Conservation (phyloP, 2,329 filamentous ascomycete species). For the Mariannaea elegans region DNA sequence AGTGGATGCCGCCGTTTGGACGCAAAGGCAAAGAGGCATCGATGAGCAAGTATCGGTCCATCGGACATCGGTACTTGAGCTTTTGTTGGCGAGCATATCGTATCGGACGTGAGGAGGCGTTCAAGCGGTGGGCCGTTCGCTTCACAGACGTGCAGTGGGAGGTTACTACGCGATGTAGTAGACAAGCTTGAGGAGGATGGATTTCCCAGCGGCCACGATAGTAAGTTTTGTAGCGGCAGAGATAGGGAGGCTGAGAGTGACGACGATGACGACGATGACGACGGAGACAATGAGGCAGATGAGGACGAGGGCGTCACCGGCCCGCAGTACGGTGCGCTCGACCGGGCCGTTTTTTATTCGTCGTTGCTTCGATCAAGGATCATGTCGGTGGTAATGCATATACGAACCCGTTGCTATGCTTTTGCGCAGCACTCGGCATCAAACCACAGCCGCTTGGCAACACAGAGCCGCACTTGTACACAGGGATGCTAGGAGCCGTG, state of each 20-base stretch:
- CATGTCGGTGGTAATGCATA: conserved; percentile 21
- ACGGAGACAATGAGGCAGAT: neutral
- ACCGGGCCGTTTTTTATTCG: conserved; percentile 20
- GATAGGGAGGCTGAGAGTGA: neutral
- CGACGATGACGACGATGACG: neutral
- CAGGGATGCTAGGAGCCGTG: conserved; percentile 10
- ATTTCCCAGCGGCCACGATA: neutral
- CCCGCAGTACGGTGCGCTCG: neutral
- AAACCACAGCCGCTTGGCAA: conserved; percentile 6
- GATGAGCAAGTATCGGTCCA: conserved; percentile 7
- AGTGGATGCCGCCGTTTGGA: neutral
- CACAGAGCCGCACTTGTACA: conserved; percentile 14
- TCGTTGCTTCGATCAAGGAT: conserved; percentile 20
- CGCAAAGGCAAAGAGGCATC: conserved; percentile 12
- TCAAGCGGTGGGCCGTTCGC: conserved; percentile 2
- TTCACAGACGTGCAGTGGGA: conserved; percentile 10
- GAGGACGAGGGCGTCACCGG: neutral
- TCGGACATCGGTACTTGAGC: conserved; percentile 7
- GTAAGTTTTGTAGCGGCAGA: neutral
- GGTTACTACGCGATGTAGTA: conserved; percentile 1
- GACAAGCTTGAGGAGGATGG: conserved; percentile 3
- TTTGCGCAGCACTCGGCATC: conserved; percentile 18
- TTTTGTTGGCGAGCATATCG: neutral
- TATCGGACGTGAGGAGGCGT: neutral
- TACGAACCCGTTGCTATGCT: conserved; percentile 23